These are phyloP conservation scores for Cladosporium sp. DNA, from an alignment of 2,329 filamentous ascomycete genomes.

Conservation along the genomic window DNA sequence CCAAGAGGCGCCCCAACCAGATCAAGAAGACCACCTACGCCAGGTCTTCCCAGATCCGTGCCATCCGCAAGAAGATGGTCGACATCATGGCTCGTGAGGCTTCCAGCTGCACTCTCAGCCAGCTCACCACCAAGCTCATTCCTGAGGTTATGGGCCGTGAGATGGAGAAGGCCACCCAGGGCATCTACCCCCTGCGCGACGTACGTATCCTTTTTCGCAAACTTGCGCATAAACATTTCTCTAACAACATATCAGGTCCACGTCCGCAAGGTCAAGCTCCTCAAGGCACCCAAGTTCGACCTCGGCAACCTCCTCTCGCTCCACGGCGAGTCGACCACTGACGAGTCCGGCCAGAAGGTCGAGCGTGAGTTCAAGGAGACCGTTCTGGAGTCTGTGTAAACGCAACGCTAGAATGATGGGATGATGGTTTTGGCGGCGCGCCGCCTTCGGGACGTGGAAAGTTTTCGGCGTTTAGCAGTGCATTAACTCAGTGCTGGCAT, in stretches of 20 bases:
- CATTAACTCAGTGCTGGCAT: slow-evolving; percentile 12
- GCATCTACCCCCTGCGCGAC: slow-evolving; percentile 99
- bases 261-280: slow-evolving; percentile 99
- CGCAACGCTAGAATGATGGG: slow-evolving; percentile 11
- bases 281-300: slow-evolving; percentile 99
- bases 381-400: slow-evolving; percentile 89
- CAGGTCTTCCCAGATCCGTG: slow-evolving; percentile 91
- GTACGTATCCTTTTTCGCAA: slow-evolving; percentile 49
- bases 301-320: slow-evolving; percentile 92
- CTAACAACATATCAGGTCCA: slow-evolving; percentile 67
- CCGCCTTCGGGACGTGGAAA: slow-evolving; percentile 12
- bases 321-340: slow-evolving; percentile 93
- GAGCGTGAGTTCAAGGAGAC: slow-evolving; percentile 99
- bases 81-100: slow-evolving; percentile 99
- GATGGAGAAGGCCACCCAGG: slow-evolving; percentile 99
- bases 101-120: slow-evolving; percentile 85
- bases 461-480: slow-evolving; percentile 14
- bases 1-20: slow-evolving; percentile 98
- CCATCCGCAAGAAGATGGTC: slow-evolving; percentile 99
- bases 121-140: slow-evolving; percentile 98
- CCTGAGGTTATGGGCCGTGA: slow-evolving; percentile 98
- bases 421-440: slow-evolving; percentile 10
- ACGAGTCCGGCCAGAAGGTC: slow-evolving; percentile 95
- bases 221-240: slow-evolving; percentile 3
- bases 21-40: slow-evolving; percentile 99